These are phyloP conservation scores for Lunularia cruciata DNA, from an alignment of 225 moss, liverwort and hornwort species.

Conservation along the genomic window DNA sequence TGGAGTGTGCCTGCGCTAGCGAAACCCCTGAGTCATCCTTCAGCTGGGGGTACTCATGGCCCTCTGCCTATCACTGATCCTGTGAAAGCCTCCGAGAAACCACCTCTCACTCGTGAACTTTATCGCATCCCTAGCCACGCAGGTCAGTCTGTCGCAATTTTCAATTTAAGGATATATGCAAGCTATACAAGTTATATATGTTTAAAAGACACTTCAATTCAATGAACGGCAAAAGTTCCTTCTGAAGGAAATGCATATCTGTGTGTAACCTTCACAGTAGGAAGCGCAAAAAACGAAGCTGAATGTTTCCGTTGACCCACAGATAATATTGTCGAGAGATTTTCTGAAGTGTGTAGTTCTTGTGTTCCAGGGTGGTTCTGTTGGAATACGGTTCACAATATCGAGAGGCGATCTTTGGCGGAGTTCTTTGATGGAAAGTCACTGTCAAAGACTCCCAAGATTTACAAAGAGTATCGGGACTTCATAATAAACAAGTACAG, in stretches of 20 bases:
- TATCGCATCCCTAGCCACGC: slow-evolving; percentile 84
- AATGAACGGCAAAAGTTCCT: neutral
- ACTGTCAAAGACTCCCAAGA: slow-evolving; percentile 80
- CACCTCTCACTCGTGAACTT: slow-evolving; percentile 52
- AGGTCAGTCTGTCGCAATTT: slow-evolving; percentile 46
- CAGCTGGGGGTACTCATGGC: slow-evolving; percentile 31
- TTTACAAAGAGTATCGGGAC: slow-evolving; percentile 94
- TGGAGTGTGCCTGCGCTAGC: slow-evolving; percentile 27
- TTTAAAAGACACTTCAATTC: too few relatives aligned
- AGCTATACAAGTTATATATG: too few relatives aligned
- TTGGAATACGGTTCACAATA: slow-evolving; percentile 73
- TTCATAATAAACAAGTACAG: slow-evolving; percentile 95
- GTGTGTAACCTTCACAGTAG: too few relatives aligned
- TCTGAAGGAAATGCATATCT: too few relatives aligned
- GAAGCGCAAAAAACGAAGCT: too few relatives aligned
- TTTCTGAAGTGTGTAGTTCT: too few relatives aligned
- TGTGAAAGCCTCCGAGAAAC: slow-evolving; percentile 34
- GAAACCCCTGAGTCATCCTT: slow-evolving; percentile 29
- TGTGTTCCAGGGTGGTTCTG: slow-evolving; percentile 76
- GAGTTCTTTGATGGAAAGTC: slow-evolving; percentile 92
- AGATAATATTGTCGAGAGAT: too few relatives aligned
- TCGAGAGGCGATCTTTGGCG: slow-evolving; percentile 71
- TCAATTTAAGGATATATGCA: neutral
- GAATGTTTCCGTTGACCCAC: too few relatives aligned
- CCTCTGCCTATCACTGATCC: slow-evolving; percentile 18